These are phyloP conservation scores for Pilaira anomala DNA, from an alignment of 192 early-diverging fungal genomes.

Conservation along the genomic window DNA sequence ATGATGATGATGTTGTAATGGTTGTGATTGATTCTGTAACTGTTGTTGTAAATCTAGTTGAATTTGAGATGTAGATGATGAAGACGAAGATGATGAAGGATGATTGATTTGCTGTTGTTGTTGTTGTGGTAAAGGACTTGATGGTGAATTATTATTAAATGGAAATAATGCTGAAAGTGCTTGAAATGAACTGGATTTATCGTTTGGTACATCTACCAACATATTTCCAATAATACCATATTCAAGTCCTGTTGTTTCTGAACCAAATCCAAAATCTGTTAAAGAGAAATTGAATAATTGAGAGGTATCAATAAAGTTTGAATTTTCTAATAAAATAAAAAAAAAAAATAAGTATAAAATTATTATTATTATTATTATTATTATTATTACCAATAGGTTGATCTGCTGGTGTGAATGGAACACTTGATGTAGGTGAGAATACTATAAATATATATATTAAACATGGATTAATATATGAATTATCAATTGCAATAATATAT, in stretches of 20 bases:
- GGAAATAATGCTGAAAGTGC: background rate
- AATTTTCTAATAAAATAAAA: background rate
- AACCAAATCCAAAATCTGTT: slow-evolving; percentile 70
- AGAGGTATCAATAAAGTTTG: slow-evolving; percentile 16
- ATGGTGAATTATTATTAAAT: background rate
- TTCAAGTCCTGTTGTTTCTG: slow-evolving; percentile 85
- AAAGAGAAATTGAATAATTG: slow-evolving; percentile 39
- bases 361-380: slow-evolving; percentile 5
- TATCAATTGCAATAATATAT: no score
- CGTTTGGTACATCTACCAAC: slow-evolving; percentile 40
- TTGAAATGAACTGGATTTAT: background rate
- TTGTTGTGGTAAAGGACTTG: background rate
- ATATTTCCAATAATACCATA: slow-evolving; percentile 87
- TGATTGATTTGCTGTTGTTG: background rate
- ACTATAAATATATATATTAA: no score
- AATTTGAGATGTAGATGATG: background rate
- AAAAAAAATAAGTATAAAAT: background rate
- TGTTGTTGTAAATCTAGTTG: background rate
- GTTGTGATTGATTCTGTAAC: background rate
- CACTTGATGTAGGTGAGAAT: background rate
- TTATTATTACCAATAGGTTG: slow-evolving; percentile 8
- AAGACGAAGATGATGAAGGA: no score
- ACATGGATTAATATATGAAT: no score
- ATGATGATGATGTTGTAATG: background rate
- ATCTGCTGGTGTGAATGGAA: slow-evolving; percentile 3